Percentiles rank a stretch among this genome's conserved stretches.
phyloP scores from a whole-genome alignment of 1,284 basidiomycete genomes.

The Ceratobasidium sp. region DNA sequence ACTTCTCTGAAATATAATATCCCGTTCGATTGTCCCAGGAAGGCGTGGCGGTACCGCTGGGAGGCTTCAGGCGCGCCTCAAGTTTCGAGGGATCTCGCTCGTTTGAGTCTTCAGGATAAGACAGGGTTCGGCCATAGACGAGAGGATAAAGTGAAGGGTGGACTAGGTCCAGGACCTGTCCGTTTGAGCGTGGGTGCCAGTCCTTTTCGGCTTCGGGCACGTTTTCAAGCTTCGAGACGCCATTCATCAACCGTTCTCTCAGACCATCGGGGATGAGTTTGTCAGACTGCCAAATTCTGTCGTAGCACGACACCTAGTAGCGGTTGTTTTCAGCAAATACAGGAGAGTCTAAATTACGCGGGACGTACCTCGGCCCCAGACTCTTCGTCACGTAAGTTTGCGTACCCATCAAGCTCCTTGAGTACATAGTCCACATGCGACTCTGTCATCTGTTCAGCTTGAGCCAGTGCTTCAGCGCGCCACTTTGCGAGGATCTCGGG shows the following conservation, averaged over 20 bases:
- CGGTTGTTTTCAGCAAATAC: constrained; percentile 10
- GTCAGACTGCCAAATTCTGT: constrained; percentile 61
- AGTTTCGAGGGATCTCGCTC: not conserved
- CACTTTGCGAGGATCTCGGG: constrained; percentile 49
- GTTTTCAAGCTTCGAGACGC: constrained; percentile 44
- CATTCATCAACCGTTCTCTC: constrained; percentile 42
- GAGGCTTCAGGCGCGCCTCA: not conserved
- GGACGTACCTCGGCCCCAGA: constrained; percentile 49
- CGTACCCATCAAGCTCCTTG: constrained; percentile 59
- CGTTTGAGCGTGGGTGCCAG: constrained; percentile 45
- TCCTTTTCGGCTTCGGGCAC: constrained; percentile 44
- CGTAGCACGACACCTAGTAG: constrained; percentile 62
- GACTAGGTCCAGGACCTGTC: constrained; percentile 50
- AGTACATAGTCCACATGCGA: constrained; percentile 60
- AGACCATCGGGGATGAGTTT: constrained; percentile 43
- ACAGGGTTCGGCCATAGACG: constrained; percentile 55
- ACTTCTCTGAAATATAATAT: constrained; percentile 48
- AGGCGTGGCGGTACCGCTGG: not conserved
- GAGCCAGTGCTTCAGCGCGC: constrained; percentile 47
- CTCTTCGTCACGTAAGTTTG: constrained; percentile 52
- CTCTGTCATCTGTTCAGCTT: constrained; percentile 47
- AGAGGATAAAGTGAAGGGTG: constrained; percentile 57
- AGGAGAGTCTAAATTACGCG: not conserved
- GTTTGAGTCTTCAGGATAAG: constrained; percentile 38
- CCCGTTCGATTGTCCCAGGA: not conserved